These are phyloP conservation scores for Acidiella bohemica DNA, from an alignment of 495 filamentous ascomycete genomes.

Conservation along the genomic window DNA sequence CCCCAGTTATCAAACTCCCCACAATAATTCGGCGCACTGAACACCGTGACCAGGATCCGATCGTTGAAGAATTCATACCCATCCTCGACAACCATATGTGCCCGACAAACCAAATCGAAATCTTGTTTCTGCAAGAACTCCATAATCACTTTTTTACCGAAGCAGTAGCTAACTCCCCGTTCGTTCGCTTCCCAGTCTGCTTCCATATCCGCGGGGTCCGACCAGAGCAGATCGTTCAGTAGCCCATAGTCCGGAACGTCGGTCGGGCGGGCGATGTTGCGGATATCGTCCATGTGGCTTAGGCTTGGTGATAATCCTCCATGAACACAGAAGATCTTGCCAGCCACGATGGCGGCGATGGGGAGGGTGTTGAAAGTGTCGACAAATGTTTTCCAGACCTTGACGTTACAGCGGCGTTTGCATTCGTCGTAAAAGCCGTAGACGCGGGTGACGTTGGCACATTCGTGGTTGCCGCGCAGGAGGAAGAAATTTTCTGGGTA, in stretches of 20 bases:
- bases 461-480: slow-evolving; percentile 93
- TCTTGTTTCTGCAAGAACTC: slow-evolving; percentile 91
- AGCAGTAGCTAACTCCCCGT: slow-evolving; percentile 94
- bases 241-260: slow-evolving; percentile 97
- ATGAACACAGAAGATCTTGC: slow-evolving; percentile 98
- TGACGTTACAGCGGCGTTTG: slow-evolving; percentile 93
- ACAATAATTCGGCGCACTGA: slow-evolving; percentile 96
- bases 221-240: slow-evolving; percentile 94
- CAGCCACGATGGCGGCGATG: slow-evolving; percentile 90
- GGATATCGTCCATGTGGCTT: slow-evolving; percentile 95
- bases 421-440: slow-evolving; percentile 99
- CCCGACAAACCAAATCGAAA: slow-evolving; percentile 92
- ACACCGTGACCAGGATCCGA: slow-evolving; percentile 88
- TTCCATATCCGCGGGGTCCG: slow-evolving; percentile 95
- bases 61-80: slow-evolving; percentile 99
- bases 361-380: slow-evolving; percentile 96
- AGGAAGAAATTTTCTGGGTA: slow-evolving; percentile 99
- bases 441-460: slow-evolving; percentile 94
- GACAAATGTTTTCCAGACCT: slow-evolving; percentile 98
- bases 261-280: slow-evolving; percentile 86
- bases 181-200: slow-evolving; percentile 94
- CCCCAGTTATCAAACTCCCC: slow-evolving; percentile 99
- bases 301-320: slow-evolving; percentile 87
- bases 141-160: slow-evolving; percentile 96
- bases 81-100: slow-evolving; percentile 99